Evolutionary conservation across 1,284 basidiomycete genomes (phyloP).

Genomic region (Pseudozyma flocculosa): DNA sequence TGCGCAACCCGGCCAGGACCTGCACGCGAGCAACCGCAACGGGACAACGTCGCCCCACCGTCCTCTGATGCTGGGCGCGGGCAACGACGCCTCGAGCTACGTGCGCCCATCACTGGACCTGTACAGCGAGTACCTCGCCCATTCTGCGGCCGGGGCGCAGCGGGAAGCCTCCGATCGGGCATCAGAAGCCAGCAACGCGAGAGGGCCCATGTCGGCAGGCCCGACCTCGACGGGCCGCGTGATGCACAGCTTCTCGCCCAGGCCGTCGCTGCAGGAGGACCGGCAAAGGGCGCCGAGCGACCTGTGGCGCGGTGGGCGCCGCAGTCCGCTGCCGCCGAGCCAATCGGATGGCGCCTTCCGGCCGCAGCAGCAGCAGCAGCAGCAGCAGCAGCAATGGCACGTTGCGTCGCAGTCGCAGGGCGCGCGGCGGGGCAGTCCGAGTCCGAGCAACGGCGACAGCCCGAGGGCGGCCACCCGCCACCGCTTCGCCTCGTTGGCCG

Average conservation of each 20-base stretch:
- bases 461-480: background rate
- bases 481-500: conserved; percentile 5
- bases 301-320: background rate
- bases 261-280: too few relatives aligned
- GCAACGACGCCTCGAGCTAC: too few relatives aligned
- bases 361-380: background rate
- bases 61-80: too few relatives aligned
- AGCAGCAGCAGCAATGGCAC: conserved; percentile 6
- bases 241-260: too few relatives aligned
- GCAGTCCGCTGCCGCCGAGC: background rate
- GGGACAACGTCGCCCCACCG: conserved; percentile 11
- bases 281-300: too few relatives aligned
- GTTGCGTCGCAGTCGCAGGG: conserved; percentile 1
- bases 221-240: too few relatives aligned
- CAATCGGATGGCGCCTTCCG: background rate
- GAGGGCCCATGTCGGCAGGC: too few relatives aligned
- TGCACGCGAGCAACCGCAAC: conserved; percentile 13
- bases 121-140: conserved; percentile 18
- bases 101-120: conserved; percentile 15
- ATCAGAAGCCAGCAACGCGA: too few relatives aligned
- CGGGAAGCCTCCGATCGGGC: too few relatives aligned
- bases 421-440: conserved; percentile 5
- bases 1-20: conserved; percentile 26
- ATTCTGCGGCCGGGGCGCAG: conserved; percentile 3
- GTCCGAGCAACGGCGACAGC: conserved; percentile 5